Conservation (phyloP, 371 early-diverging fungal species). For the Chytridiales sp. region DNA sequence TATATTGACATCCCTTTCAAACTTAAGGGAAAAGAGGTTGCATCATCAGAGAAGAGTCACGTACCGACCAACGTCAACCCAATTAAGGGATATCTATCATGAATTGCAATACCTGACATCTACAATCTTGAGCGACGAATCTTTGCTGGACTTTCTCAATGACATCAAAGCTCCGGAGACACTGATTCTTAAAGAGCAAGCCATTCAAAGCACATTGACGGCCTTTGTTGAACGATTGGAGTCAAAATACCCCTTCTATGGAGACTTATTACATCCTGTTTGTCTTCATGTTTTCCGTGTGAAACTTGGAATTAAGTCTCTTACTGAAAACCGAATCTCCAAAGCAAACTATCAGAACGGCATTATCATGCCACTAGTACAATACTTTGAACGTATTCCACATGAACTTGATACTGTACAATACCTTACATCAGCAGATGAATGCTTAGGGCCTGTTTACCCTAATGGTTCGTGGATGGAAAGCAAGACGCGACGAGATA, state of each 20-base stretch:
- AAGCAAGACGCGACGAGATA: too few relatives aligned
- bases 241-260: slow-evolving; percentile 62
- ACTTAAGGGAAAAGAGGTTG: background rate
- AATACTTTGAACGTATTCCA: slow-evolving; percentile 11
- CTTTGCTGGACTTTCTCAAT: slow-evolving; percentile 49
- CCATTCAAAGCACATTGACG: slow-evolving; percentile 18
- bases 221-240: slow-evolving; percentile 67
- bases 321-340: background rate
- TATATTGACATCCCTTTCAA: background rate
- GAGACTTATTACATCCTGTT: slow-evolving; percentile 77
- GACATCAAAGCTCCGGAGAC: background rate
- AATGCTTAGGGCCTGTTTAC: background rate
- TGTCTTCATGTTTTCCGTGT: slow-evolving; percentile 69
- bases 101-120: slow-evolving; percentile 68
- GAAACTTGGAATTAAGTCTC: slow-evolving; percentile 66
- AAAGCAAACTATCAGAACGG: background rate
- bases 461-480: background rate
- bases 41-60: slow-evolving; percentile 38
- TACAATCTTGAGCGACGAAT: slow-evolving; percentile 56
- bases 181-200: slow-evolving; percentile 14
- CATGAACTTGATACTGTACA: background rate
- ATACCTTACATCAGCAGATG: slow-evolving; percentile 1
- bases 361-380: slow-evolving; percentile 4
- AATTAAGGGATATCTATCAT: slow-evolving; percentile 70
- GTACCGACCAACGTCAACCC: slow-evolving; percentile 69